A percentile compares a stretch with the other conserved stretches of the same genome.
These are phyloP conservation scores for Pythium sukuiense DNA, from an alignment of 352 stramenopile species.

Conservation along the genomic window DNA sequence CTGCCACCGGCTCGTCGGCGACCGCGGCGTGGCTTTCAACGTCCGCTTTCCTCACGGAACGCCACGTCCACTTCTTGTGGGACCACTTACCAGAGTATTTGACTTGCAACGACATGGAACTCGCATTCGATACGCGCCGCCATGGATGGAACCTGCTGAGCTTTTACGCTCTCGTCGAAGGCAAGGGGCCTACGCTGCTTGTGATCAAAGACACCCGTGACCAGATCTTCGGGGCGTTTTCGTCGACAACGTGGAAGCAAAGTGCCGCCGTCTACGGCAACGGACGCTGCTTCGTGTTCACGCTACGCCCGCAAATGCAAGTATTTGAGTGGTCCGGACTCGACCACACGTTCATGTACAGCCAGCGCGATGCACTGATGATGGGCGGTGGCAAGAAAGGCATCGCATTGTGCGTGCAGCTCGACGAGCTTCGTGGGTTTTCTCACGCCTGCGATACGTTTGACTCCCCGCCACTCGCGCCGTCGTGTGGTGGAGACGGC, in stretches of 20 bases:
- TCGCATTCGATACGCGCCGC: constrained; percentile 56
- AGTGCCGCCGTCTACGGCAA: constrained; percentile 66
- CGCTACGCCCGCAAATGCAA: constrained; percentile 53
- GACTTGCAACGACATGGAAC: constrained; percentile 70
- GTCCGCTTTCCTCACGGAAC: constrained; percentile 63
- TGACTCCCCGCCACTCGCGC: constrained; percentile 46
- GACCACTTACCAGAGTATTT: constrained; percentile 60
- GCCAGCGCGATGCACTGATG: constrained; percentile 51
- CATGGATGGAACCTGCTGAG: constrained; percentile 76
- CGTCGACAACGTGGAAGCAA: constrained; percentile 59
- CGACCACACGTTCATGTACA: constrained; percentile 76
- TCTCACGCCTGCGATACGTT: constrained; percentile 65
- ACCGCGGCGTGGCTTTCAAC: constrained; percentile 10
- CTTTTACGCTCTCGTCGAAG: constrained; percentile 58
- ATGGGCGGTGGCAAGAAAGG: constrained; percentile 66
- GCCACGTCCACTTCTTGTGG: constrained; percentile 69
- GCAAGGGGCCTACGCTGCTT: constrained; percentile 64
- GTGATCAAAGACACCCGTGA: constrained; percentile 68
- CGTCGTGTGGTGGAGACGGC: constrained; percentile 32
- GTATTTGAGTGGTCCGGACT: constrained; percentile 61
- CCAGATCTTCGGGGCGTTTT: constrained; percentile 79
- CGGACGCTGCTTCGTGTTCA: constrained; percentile 74
- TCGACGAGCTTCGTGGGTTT: constrained; percentile 75
- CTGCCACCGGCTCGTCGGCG: background rate
- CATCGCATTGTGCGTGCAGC: constrained; percentile 66